Base-by-base conservation (phyloP, 305 asterid species). In the Fraxinus nigra region DNA sequence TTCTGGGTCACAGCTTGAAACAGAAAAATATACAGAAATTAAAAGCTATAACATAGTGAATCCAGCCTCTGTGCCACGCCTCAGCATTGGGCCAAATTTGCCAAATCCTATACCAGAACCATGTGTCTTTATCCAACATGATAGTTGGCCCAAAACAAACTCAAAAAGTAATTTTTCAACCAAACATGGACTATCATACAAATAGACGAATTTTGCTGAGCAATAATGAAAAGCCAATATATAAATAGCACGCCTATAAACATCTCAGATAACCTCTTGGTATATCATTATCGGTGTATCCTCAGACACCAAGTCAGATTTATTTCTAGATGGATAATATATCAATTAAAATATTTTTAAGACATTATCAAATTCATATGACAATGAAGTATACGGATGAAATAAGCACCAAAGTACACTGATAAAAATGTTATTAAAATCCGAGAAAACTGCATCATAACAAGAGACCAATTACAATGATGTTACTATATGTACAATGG, bases 111-210 rank as follows among this genome's bases (percentile, higher is more conserved):
- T 70, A 80, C 11, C 63, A 82, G 73, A 70, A 56, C 40, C 56
- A 61, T 54, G 20, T 48, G 80, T 82, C 63, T 75, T 84, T 82
- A 34, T 80, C 80, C 72, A 87, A 69, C 46, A 72, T 5, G 75
- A 22, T 46, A 9, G 1, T 69, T 33, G 75, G 37, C 65, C 54
- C 34, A 22, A 28, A 79, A 75, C 76, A 51, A 4, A 20, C 4
- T 8, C 51, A 7, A 48, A 61, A 24, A 61, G 32, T 61, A 20
- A 61, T 3, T 20, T 14, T 61, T 61, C 70, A 20, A 61, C 26
- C 30, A 22, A 22, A 20, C 30, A 61, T 61, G 16, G 69, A 61
- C 72, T 0, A 22, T 9, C 72, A 61, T 61, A 61, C 33, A 22
- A 61, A 24, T 61, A 9, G 72, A 24, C 11, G 33, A 61, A 61